These are phyloP conservation scores for Neoboletus magnificus DNA, from an alignment of 768 basidiomycete species.

Conservation along the genomic window DNA sequence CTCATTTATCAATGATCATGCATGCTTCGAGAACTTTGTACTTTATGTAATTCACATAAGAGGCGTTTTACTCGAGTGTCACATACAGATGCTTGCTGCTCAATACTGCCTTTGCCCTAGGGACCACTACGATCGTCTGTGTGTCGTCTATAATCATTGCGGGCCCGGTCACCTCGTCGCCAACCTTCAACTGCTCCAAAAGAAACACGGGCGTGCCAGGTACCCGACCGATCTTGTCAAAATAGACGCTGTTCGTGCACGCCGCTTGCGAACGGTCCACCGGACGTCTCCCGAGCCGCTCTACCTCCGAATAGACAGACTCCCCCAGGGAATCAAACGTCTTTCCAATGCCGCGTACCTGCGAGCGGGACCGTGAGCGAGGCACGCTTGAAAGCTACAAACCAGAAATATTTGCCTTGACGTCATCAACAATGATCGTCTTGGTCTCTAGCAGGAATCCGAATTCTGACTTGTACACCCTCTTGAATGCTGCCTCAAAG, in stretches of 20 bases:
- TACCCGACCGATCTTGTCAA: constrained; percentile 74
- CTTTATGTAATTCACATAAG: neutral
- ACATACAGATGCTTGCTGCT: constrained; percentile 67
- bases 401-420: constrained; percentile 55
- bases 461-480: constrained; percentile 81
- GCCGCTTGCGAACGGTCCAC: constrained; percentile 45
- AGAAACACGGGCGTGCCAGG: constrained; percentile 77
- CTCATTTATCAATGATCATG: neutral
- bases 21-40: neutral
- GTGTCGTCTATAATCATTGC: constrained; percentile 95
- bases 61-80: constrained; percentile 34
- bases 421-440: constrained; percentile 82
- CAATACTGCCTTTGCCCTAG: constrained; percentile 62
- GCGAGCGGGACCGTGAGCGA: neutral
- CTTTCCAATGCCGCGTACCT: constrained; percentile 89
- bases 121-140: constrained; percentile 89
- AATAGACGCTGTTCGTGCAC: constrained; percentile 68
- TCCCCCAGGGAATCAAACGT: constrained; percentile 79
- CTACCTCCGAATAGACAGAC: constrained; percentile 76
- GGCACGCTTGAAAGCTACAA: neutral
- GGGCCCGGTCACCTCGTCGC: constrained; percentile 76
- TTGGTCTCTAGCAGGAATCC: constrained; percentile 89
- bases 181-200: constrained; percentile 60
- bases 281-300: constrained; percentile 41
- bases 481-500: constrained; percentile 76